Evolutionary conservation across 768 basidiomycete genomes (phyloP).

Genomic region (Kwoniella dejecticola): DNA sequence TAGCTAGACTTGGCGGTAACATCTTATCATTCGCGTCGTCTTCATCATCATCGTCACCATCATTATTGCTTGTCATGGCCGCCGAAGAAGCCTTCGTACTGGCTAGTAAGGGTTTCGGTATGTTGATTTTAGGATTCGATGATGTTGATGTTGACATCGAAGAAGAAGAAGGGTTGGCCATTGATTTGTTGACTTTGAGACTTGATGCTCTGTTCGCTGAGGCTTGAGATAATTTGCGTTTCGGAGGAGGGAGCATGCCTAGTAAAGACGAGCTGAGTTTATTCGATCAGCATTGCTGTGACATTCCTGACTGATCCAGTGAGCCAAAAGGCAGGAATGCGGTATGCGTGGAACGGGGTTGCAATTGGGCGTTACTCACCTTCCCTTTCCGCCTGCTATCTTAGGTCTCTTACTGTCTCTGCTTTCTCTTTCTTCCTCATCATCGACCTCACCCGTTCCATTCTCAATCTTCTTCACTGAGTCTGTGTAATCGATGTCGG

Average conservation of each 20-base stretch:
- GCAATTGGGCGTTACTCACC: too few relatives aligned
- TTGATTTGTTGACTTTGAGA: conserved; percentile 37
- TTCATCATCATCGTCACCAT: conserved; percentile 27
- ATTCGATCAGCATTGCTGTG: background rate
- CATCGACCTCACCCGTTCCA: conserved; percentile 9
- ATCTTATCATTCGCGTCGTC: conserved; percentile 4
- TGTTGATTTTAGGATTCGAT: conserved; percentile 6
- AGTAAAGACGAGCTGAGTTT: conserved; percentile 41
- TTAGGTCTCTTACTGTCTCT: conserved; percentile 19
- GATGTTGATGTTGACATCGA: background rate
- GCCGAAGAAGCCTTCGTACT: conserved; percentile 6
- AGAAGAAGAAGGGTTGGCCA: conserved; percentile 23
- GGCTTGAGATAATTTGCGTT: conserved; percentile 43
- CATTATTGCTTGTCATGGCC: conserved; percentile 9
- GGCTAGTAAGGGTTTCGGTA: conserved; percentile 12
- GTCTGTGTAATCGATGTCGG: background rate
- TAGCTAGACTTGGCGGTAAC: conserved; percentile 36
- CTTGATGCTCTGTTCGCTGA: conserved; percentile 18
- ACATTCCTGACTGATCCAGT: too few relatives aligned
- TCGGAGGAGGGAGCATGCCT: conserved; percentile 53
- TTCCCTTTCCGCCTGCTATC: conserved; percentile 41
- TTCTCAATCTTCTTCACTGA: background rate
- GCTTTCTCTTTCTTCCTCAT: conserved; percentile 18
- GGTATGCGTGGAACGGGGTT: too few relatives aligned
- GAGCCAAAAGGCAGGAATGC: too few relatives aligned